Base-by-base conservation (phyloP, 2,329 filamentous ascomycete species). In the Hymenoscyphus salicellus region DNA sequence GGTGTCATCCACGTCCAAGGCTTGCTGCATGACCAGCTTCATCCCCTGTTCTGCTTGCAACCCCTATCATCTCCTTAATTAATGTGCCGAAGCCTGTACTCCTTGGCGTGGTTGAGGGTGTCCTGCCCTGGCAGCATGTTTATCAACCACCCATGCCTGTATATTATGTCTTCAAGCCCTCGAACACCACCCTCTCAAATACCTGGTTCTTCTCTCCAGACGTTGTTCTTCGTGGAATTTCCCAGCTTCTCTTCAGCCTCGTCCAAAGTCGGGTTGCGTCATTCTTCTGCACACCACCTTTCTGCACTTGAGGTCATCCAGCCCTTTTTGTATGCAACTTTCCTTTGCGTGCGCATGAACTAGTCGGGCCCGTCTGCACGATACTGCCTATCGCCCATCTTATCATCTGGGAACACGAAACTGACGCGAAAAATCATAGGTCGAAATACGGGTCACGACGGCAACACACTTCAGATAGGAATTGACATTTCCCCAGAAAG, bases 131-230 rank as follows among this genome's bases (percentile, higher is more conserved):
- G 61, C 61, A 36, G 43, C 38, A 62, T 68, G 63, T 72, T 70
- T 68, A 71, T 72, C 70, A 69, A 71, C 65, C 67, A 72, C 69
- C 72, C 72, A 71, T 73, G 71, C 70, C 69, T 71, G 70, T 72
- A 74, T 72, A 71, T 69, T 72, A 73, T 71, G 67, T 69, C 69
- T 69, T 63, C 62, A 67, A 69, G 68, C 71, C 71, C 70, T 69
- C 66, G 60, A 65, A 69, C 66, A 65, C 61, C 65, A 58, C 65
- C 69, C 60, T 64, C 63, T 64, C 68, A 52, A 52, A 52, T 52
- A 67, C 71, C 72, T 72, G 63, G 72, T 71, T 69, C 46, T 26
- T 52, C 65, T 66, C 63, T 66, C 67, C 64, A 67, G 66, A 70
- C 68, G 68, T 70, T 70, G 69, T 65, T 70, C 61, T 66, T 66